A percentile compares a stretch with the other conserved stretches of the same genome.
These are phyloP conservation scores for Myxozyma vanderwaltii DNA, from an alignment of 805 yeast species.

Conservation along the genomic window DNA sequence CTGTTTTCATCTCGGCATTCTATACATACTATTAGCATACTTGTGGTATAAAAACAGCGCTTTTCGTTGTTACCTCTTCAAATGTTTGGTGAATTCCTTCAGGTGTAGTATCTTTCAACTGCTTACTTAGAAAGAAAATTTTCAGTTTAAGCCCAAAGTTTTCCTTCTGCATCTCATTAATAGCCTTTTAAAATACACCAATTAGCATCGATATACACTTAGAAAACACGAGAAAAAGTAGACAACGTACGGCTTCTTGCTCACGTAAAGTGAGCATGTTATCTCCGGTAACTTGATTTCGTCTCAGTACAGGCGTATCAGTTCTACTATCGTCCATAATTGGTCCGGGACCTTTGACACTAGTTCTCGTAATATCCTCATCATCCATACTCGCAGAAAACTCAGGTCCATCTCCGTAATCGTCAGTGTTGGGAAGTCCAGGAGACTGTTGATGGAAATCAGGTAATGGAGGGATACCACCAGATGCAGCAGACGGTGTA, in stretches of 20 bases:
- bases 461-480: conserved; percentile 8
- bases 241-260: conserved; percentile 31
- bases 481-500: not conserved
- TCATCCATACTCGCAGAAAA: conserved; percentile 25
- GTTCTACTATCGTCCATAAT: conserved; percentile 1
- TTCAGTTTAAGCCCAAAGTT: conserved; percentile 34
- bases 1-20: conserved; percentile 29
- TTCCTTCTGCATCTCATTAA: conserved; percentile 35
- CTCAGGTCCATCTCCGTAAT: conserved; percentile 1
- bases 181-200: conserved; percentile 6
- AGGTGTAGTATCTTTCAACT: conserved; percentile 26
- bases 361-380: conserved; percentile 20
- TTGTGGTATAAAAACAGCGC: too few relatives aligned
- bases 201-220: not conserved
- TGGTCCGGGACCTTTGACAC: conserved; percentile 7
- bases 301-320: conserved; percentile 21
- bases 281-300: conserved; percentile 13
- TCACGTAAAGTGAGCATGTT: conserved; percentile 32
- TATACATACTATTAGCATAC: too few relatives aligned
- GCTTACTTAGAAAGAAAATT: conserved; percentile 26
- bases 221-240: not conserved
- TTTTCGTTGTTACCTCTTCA: too few relatives aligned
- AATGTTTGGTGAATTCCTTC: conserved; percentile 22
- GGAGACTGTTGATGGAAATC: conserved; percentile 16
- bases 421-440: conserved; percentile 18